Evolutionary conservation across 2,329 filamentous ascomycete species (phyloP).

Genomic region (Hortaea sp.): DNA sequence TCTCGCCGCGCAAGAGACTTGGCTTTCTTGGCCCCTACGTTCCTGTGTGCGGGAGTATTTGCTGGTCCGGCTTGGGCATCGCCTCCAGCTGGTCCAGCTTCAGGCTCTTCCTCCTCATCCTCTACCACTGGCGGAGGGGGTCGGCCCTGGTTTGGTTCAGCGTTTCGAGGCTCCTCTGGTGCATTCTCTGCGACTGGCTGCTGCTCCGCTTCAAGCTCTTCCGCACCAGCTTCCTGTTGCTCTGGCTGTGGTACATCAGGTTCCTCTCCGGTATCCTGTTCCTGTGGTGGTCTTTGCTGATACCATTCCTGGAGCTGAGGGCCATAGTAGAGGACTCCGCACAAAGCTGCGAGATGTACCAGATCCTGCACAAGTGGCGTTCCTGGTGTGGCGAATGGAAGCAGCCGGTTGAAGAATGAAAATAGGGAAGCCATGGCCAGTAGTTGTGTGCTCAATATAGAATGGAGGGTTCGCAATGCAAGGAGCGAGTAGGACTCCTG

Average conservation of each 20-base stretch:
- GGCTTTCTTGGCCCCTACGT: conserved; percentile 40
- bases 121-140: conserved; percentile 1
- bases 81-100: conserved; percentile 5
- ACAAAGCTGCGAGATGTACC: conserved; percentile 34
- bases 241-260: not conserved
- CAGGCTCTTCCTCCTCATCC: not conserved
- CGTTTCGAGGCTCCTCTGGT: not conserved
- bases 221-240: not conserved
- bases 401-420: conserved; percentile 30
- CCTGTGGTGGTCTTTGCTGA: conserved; percentile 5
- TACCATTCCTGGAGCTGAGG: conserved; percentile 33
- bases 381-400: conserved; percentile 38
- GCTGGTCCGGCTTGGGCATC: conserved; percentile 26
- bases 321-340: conserved; percentile 36
- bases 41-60: conserved; percentile 8
- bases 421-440: conserved; percentile 15
- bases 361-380: conserved; percentile 39
- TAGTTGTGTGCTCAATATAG: no score
- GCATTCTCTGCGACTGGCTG: not conserved
- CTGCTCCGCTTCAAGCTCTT: not conserved
- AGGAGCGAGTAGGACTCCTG: no score
- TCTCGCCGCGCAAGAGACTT: conserved; percentile 38
- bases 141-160: conserved; percentile 1
- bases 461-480: no score
- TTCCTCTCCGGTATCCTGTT: not conserved